Evolutionary conservation across 2,329 filamentous ascomycete genomes (phyloP), one percentile per base, ranked within the genome.

Genomic region (Neonectria hederae): DNA sequence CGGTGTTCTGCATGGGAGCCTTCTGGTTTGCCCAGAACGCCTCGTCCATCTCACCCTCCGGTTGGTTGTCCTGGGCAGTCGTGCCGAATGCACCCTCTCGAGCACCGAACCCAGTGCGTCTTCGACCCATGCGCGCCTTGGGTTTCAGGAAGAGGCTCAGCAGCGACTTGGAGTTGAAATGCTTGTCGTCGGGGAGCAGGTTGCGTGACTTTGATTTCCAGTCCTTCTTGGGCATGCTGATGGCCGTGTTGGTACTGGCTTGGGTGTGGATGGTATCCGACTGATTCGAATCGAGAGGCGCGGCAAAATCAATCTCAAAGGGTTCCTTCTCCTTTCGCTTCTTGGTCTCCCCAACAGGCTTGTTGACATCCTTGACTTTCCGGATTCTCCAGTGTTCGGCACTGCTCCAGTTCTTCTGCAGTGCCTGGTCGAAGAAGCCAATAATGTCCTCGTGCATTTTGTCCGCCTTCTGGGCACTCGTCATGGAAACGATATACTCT

Each of bases 321-420:
- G 92, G 91, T 76, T 97, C 95, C 79, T 97, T 99, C 78, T 98
- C 96, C 79, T 97, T 98, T 67, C 94, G 88, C 72, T 90, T 88
- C 68, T 87, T 90, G 74, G 78, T 86, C 55, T 81, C 79, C 14
- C 87, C 83, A 9, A 86, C 82, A 8, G 88, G 84, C 78, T 94
- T 94, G 73, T 84, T 86, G 74, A 85, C 81, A 68, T 90, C 89
- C 75, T 98, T 98, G 78, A 99, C 96, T 75, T 94, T 93, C 67
- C 92, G 88, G 76, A 99, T 98, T 70, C 95, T 91, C 96, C 96
- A 99, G 79, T 99, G 96, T 77, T 98, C 96, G n/a, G 96, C 95
- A 53, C 94, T 97, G 6, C 92, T 91, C 95, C 96, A 99, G 75
- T 97, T 97, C 85, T 97, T 98, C 76, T 96, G 93, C 46, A 98